Evolutionary conservation across 129 eudicot genomes (phyloP), one percentile per base, ranked within the genome.

Genomic region (Smallanthus sonchifolius): DNA sequence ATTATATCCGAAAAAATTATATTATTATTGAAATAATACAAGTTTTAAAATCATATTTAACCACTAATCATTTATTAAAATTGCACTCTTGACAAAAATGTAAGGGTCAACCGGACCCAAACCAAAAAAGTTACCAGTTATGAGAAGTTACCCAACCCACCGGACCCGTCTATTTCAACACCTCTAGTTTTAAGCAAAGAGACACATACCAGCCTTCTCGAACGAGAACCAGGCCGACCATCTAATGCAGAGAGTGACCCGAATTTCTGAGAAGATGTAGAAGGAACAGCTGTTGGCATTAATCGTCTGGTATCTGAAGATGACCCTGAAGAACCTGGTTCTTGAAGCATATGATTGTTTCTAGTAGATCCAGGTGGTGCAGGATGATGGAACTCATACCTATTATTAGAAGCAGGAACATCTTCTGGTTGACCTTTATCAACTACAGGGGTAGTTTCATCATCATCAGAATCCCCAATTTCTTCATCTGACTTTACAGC

Each of bases 231-330:
- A 36, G 96, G 92, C 74, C 93, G 83, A 30, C 87, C 85, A 81
- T 94, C 99, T 42, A 94, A 73, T 54, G 99, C 99, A 81, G 99
- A 94, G 48, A 94, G 91, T 13, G 97, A 91, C 9, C 94, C 95
- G 43, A 94, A 94, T 74, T 91, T 94, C 86, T 85, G 93, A 49
- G 97, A 83, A 81, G 99, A 90, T 42, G 60, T 78, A 32, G 98
- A 88, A 51, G 99, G 97, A 35, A 92, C 80, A 0, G 86, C 88
- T 44, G 75, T 75, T 17, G 79, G 85, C 69, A 63, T 68, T 47
- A 81, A 37, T 78, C 77, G 85, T 76, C 62, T 82, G 77, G 84
- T 70, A 67, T 79, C 94, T 56, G 93, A 85, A 36, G 98, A 94
- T 28, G 96, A 90, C 17, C 96, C 97, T 1, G 99, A 91, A 44